Evolutionary conservation across 331 rosid species (phyloP).

Genomic region (Saraca asoca): DNA sequence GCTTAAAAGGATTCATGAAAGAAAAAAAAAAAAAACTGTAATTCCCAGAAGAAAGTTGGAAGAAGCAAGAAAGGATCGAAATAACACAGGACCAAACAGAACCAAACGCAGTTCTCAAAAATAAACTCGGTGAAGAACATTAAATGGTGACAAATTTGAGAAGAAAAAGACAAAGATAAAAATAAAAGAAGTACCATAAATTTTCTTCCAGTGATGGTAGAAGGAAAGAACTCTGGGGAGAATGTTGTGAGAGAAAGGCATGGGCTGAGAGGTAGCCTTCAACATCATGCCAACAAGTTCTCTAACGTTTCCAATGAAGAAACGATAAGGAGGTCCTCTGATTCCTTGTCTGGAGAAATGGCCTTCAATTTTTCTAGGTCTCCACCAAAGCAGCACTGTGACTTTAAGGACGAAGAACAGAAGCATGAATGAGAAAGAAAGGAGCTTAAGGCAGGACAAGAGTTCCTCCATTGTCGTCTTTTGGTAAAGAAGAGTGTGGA

Average conservation of each 20-base stretch:
- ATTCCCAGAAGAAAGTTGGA: background rate
- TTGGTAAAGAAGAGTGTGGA: no score
- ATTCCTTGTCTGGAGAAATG: slow-evolving; percentile 89
- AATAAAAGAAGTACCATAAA: slow-evolving; percentile 57
- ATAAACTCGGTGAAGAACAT: background rate
- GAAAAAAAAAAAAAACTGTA: no score
- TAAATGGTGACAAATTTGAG: background rate
- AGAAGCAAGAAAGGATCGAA: background rate
- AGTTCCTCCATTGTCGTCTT: slow-evolving; percentile 37
- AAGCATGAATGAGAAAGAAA: slow-evolving; percentile 28
- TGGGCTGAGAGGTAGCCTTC: slow-evolving; percentile 84
- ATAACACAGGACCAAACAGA: background rate
- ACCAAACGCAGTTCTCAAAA: slow-evolving; percentile 28
- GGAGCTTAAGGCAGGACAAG: slow-evolving; percentile 51
- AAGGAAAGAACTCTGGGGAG: slow-evolving; percentile 94
- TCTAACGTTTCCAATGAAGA: slow-evolving; percentile 89
- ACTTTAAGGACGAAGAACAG: slow-evolving; percentile 46
- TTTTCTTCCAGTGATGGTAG: slow-evolving; percentile 96
- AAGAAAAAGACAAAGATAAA: background rate
- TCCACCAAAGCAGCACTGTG: slow-evolving; percentile 77
- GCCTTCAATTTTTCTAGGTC: slow-evolving; percentile 68
- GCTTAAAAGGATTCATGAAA: no score
- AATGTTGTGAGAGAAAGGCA: slow-evolving; percentile 91
- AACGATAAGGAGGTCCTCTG: slow-evolving; percentile 90
- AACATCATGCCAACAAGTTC: slow-evolving; percentile 83